A percentile compares a stretch with the other conserved stretches of the same genome.
Evolutionary conservation across 2,329 filamentous ascomycete species (phyloP).

Genomic region (Colletotrichum liriopes): DNA sequence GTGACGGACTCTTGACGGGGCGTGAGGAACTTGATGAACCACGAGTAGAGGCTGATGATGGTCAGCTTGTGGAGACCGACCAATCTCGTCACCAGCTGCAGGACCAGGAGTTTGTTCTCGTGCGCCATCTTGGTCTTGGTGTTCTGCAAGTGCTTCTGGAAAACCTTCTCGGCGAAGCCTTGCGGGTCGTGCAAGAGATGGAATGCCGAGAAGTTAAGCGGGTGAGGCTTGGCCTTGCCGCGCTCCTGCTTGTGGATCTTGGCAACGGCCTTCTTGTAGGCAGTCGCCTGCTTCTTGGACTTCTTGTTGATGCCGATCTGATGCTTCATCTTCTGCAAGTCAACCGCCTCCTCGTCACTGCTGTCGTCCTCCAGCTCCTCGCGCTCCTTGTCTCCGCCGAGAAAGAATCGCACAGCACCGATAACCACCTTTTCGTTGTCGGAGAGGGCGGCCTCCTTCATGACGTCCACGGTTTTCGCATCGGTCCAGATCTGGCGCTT

Average conservation of each 20-base stretch:
- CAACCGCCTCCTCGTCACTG: slow-evolving; percentile 84
- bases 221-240: slow-evolving; percentile 90
- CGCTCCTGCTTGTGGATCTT: slow-evolving; percentile 86
- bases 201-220: slow-evolving; percentile 95
- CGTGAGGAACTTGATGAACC: slow-evolving; percentile 93
- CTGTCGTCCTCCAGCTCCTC: slow-evolving; percentile 93
- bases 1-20: slow-evolving; percentile 92
- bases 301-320: slow-evolving; percentile 97
- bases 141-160: slow-evolving; percentile 91
- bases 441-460: slow-evolving; percentile 92
- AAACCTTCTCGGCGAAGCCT: slow-evolving; percentile 90
- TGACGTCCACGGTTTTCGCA: slow-evolving; percentile 94
- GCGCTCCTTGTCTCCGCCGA: slow-evolving; percentile 95
- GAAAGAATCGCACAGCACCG: slow-evolving; percentile 92
- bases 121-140: slow-evolving; percentile 87
- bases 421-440: slow-evolving; percentile 94
- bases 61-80: slow-evolving; percentile 95
- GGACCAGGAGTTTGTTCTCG: slow-evolving; percentile 89
- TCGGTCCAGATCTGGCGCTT: slow-evolving; percentile 97
- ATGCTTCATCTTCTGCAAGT: slow-evolving; percentile 87
- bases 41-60: slow-evolving; percentile 92
- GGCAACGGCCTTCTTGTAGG: slow-evolving; percentile 85
- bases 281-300: slow-evolving; percentile 86
- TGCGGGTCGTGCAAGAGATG: slow-evolving; percentile 96
- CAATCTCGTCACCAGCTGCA: slow-evolving; percentile 91